Conservation (phyloP, 352 stramenopile species). For the Lagenidium giganteum region DNA sequence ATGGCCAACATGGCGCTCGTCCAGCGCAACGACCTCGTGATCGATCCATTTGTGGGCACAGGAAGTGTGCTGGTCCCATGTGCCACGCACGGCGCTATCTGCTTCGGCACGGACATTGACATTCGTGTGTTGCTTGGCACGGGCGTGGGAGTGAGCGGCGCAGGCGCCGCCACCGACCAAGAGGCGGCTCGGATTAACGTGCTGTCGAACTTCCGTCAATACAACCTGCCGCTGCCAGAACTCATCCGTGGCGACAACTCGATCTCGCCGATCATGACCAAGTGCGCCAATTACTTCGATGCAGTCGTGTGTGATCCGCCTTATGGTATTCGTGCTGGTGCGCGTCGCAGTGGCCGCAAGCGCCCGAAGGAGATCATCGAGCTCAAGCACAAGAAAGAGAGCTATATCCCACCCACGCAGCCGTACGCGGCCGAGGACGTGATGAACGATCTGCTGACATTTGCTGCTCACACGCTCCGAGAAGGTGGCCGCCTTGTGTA, state of each 20-base stretch:
- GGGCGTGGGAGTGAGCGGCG: constrained; percentile 49
- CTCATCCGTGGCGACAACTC: constrained; percentile 93
- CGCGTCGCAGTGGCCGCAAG: constrained; percentile 85
- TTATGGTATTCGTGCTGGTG: constrained; percentile 92
- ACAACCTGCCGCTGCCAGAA: constrained; percentile 90
- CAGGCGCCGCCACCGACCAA: constrained; percentile 11
- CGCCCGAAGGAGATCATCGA: constrained; percentile 36
- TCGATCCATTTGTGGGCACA: constrained; percentile 98
- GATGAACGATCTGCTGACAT: constrained; percentile 95
- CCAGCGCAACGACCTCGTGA: constrained; percentile 70
- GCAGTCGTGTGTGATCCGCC: constrained; percentile 92
- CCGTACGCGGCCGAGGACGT: constrained; percentile 96
- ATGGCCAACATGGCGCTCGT: constrained; percentile 91
- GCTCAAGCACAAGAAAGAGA: constrained; percentile 78
- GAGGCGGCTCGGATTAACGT: constrained; percentile 57
- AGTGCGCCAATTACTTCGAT: constrained; percentile 71
- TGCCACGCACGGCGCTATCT: constrained; percentile 89
- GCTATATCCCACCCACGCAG: constrained; percentile 95
- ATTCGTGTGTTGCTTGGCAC: constrained; percentile 92
- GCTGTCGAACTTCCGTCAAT: constrained; percentile 90
- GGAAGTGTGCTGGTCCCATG: constrained; percentile 95
- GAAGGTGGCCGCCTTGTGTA: constrained; percentile 84
- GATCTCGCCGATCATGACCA: constrained; percentile 41
- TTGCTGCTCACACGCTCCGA: constrained; percentile 72
- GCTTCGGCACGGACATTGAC: constrained; percentile 97